phyloP scores from a whole-genome alignment of 2,329 filamentous ascomycete species.

The Cercospora nicotianae region DNA sequence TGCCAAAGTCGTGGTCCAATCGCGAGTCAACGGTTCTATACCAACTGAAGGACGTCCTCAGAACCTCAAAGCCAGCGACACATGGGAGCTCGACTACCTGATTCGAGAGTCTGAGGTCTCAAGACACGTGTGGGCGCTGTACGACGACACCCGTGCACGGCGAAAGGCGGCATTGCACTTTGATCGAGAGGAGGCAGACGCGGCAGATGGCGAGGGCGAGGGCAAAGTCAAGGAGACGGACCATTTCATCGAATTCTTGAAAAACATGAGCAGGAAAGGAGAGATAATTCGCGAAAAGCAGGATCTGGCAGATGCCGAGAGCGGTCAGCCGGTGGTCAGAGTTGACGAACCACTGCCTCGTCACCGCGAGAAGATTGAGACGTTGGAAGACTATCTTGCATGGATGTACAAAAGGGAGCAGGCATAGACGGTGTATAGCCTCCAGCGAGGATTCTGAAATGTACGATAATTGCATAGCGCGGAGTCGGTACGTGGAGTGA shows the following conservation, averaged over 20 bases:
- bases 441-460: background rate
- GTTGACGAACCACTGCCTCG: slow-evolving; percentile 26
- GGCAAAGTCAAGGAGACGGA: slow-evolving; percentile 42
- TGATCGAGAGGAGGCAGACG: slow-evolving; percentile 45
- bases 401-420: slow-evolving; percentile 31
- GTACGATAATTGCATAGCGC: slow-evolving; percentile 10
- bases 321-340: slow-evolving; percentile 43
- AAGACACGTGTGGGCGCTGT: slow-evolving; percentile 49
- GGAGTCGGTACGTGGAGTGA: background rate
- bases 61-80: slow-evolving; percentile 46
- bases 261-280: slow-evolving; percentile 56
- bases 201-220: slow-evolving; percentile 20
- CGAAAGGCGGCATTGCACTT: slow-evolving; percentile 51
- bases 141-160: slow-evolving; percentile 57
- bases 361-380: slow-evolving; percentile 25
- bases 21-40: slow-evolving; percentile 66
- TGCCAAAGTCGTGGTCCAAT: slow-evolving; percentile 70
- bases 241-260: slow-evolving; percentile 50
- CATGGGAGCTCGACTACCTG: slow-evolving; percentile 78
- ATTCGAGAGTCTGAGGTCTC: slow-evolving; percentile 60
- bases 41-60: slow-evolving; percentile 58
- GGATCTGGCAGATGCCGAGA: slow-evolving; percentile 54
- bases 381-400: slow-evolving; percentile 34
- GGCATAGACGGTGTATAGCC: slow-evolving; percentile 3
- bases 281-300: slow-evolving; percentile 58